phyloP scores from a whole-genome alignment of 73 alveolate species.

The Tetrahymena elliotti region DNA sequence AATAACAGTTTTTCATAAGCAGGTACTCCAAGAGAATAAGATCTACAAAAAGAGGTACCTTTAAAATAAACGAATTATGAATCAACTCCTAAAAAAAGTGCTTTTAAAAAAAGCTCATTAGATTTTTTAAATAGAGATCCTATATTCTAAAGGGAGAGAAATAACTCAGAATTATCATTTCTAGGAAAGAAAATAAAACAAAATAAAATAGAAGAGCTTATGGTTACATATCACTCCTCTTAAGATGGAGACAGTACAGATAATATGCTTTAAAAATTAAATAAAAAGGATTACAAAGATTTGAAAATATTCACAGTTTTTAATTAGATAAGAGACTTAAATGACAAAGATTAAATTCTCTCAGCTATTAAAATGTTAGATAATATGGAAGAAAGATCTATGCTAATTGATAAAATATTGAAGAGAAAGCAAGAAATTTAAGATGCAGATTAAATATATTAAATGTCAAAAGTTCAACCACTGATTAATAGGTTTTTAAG shows the following conservation, averaged over 20 bases:
- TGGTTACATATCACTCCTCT: not conserved
- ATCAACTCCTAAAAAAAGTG: too few species aligned
- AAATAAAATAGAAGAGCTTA: not conserved
- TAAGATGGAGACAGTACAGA: not conserved
- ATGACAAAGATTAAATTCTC: not conserved
- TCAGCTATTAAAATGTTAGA: not conserved
- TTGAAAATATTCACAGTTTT: not conserved
- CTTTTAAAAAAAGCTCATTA: too few species aligned
- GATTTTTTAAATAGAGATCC: not conserved
- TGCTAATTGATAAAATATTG: not conserved
- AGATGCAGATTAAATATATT: not conserved
- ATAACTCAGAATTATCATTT: not conserved
- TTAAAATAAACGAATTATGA: too few species aligned
- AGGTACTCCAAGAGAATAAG: not conserved
- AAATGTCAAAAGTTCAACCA: not conserved
- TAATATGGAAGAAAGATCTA: not conserved
- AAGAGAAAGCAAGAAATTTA: not conserved
- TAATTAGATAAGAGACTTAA: not conserved
- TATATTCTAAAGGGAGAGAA: too few species aligned
- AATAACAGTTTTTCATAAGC: not conserved
- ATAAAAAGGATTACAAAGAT: not conserved
- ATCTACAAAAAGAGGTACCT: too few species aligned
- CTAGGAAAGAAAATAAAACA: not conserved
- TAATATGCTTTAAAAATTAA: not conserved
- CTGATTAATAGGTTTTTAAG: not conserved